Percentiles rank a stretch among this genome's conserved stretches.
Conservation (phyloP, 441 rosid species). For the Francoa sonchifolia region DNA sequence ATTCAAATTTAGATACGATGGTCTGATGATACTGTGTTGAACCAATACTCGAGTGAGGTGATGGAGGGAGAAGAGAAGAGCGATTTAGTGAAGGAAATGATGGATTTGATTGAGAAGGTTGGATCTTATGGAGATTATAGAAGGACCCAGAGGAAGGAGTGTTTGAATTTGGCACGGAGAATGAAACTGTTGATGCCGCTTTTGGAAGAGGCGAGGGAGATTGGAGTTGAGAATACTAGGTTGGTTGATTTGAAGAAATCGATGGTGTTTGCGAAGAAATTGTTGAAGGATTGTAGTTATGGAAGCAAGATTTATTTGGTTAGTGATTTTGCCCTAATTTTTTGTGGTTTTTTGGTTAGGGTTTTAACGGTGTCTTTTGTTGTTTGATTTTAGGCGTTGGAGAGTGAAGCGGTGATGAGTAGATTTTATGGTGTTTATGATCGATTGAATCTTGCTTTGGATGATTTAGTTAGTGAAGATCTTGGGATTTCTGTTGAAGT, state of each 20-base stretch:
- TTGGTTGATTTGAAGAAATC: conserved; percentile 28
- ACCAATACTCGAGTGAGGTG: too few species aligned
- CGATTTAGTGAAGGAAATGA: conserved; percentile 17
- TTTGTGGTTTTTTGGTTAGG: background rate
- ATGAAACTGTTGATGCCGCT: conserved; percentile 48
- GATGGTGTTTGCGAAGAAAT: conserved; percentile 31
- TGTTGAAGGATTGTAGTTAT: conserved; percentile 43
- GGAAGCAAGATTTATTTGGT: conserved; percentile 86
- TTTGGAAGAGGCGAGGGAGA: conserved; percentile 37
- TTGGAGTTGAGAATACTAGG: too few species aligned
- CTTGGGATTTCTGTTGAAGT: conserved; percentile 46
- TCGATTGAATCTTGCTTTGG: conserved; percentile 36
- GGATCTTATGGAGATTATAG: conserved; percentile 31
- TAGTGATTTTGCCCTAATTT: background rate
- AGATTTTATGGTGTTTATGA: conserved; percentile 46
- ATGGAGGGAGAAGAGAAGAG: too few species aligned
- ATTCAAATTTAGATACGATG: too few species aligned
- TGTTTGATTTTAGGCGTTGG: conserved; percentile 37
- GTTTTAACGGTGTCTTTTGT: background rate
- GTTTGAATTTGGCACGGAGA: conserved; percentile 40
- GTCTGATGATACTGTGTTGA: too few species aligned
- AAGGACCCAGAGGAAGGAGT: conserved; percentile 40
- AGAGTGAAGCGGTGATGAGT: conserved; percentile 37
- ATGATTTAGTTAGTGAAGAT: conserved; percentile 32
- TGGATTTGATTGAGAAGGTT: conserved; percentile 26